Conservation (phyloP, 331 rosid species). For the Cydonia oblonga region DNA sequence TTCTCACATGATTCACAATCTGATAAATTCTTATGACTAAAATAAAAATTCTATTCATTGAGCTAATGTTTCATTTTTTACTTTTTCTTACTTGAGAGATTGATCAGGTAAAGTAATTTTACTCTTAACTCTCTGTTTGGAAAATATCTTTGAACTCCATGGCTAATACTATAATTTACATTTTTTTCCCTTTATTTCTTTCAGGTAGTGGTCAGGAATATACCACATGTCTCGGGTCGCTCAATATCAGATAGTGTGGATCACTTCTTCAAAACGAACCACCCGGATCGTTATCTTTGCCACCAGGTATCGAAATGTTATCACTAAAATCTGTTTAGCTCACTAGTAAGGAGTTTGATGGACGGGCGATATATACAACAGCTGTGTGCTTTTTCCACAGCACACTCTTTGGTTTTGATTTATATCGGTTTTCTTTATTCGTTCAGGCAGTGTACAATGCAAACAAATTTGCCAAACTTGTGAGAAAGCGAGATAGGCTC, state of each 20-base stretch:
- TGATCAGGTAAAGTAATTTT: not conserved
- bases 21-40: not conserved
- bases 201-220: slow-evolving; percentile 80
- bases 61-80: not conserved
- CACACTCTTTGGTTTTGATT: not conserved
- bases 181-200: slow-evolving; percentile 6
- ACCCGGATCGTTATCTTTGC: slow-evolving; percentile 73
- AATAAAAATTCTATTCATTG: not conserved
- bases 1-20: not conserved
- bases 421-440: slow-evolving; percentile 6
- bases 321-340: not conserved
- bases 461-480: slow-evolving; percentile 72
- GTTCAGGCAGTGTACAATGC: slow-evolving; percentile 90
- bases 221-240: slow-evolving; percentile 59
- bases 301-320: slow-evolving; percentile 73
- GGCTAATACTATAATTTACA: not conserved
- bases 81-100: not conserved
- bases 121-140: not conserved
- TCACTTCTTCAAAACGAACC: slow-evolving; percentile 68
- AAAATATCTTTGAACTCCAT: not conserved
- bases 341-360: not conserved
- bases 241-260: slow-evolving; percentile 59
- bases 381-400: not conserved
- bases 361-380: not conserved
- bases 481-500: slow-evolving; percentile 56